Percentiles rank a stretch among this genome's conserved stretches.
These are phyloP conservation scores for Dactylonectria estremocensis DNA, from an alignment of 2,329 filamentous ascomycete species.

Conservation along the genomic window DNA sequence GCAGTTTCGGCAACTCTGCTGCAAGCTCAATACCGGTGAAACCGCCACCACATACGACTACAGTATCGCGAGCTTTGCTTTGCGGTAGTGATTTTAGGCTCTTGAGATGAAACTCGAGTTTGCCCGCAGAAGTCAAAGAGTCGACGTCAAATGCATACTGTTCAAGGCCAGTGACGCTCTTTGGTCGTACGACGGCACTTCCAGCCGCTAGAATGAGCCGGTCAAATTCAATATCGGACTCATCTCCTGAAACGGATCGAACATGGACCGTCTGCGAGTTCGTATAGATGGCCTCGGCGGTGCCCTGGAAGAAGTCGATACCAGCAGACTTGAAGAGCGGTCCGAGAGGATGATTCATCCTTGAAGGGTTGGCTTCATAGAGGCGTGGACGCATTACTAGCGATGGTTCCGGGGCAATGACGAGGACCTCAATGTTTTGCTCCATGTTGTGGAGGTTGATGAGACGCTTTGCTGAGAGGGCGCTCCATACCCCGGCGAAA, in stretches of 20 bases:
- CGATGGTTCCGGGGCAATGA: slow-evolving; percentile 52
- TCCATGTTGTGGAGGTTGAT: slow-evolving; percentile 8
- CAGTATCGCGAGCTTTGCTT: slow-evolving; percentile 50
- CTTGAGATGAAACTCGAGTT: slow-evolving; percentile 50
- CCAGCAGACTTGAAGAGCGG: slow-evolving; percentile 46
- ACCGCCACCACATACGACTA: slow-evolving; percentile 53
- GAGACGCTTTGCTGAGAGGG: slow-evolving; percentile 30
- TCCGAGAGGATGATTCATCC: slow-evolving; percentile 39
- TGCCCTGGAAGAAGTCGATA: slow-evolving; percentile 48
- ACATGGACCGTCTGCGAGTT: slow-evolving; percentile 35
- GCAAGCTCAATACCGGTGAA: slow-evolving; percentile 56
- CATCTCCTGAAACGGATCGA: slow-evolving; percentile 15
- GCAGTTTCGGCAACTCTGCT: slow-evolving; percentile 49
- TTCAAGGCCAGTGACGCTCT: slow-evolving; percentile 43
- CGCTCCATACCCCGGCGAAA: slow-evolving; percentile 35
- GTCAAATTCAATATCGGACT: slow-evolving; percentile 42
- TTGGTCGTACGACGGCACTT: slow-evolving; percentile 51
- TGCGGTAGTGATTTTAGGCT: slow-evolving; percentile 34
- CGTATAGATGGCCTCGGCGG: slow-evolving; percentile 38
- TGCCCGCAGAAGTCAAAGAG: slow-evolving; percentile 43
- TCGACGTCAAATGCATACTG: slow-evolving; percentile 56
- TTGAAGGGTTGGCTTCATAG: slow-evolving; percentile 49
- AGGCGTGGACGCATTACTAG: slow-evolving; percentile 53
- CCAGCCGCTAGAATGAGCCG: slow-evolving; percentile 56
- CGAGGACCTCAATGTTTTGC: slow-evolving; percentile 44